A percentile compares a stretch with the other conserved stretches of the same genome.
Evolutionary conservation across 1,139 yeast species (phyloP).

Genomic region (Geotrichum europaeum): DNA sequence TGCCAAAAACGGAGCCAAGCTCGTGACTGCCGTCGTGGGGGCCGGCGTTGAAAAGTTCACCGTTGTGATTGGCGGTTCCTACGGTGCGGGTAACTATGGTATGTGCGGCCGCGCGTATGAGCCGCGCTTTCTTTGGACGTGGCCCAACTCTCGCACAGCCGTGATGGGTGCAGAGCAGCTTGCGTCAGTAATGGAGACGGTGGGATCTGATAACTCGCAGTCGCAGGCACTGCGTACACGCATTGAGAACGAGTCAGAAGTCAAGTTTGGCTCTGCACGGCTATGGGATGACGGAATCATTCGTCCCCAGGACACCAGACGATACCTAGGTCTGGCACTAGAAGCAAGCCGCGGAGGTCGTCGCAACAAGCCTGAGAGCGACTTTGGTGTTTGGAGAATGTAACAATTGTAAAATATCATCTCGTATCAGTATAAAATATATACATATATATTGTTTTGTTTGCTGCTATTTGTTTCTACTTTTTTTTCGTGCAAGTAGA

Average conservation of each 20-base stretch:
- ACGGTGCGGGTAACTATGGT: slow-evolving; percentile 37
- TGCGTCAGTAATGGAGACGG: slow-evolving; percentile 34
- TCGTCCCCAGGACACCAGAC: slow-evolving; percentile 32
- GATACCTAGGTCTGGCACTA: slow-evolving; percentile 33
- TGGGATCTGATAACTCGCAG: slow-evolving; percentile 28
- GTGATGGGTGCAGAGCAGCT: slow-evolving; percentile 38
- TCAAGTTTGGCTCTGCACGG: slow-evolving; percentile 32
- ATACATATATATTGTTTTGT: too few relatives aligned
- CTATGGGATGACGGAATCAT: slow-evolving; percentile 37
- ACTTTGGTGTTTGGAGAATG: slow-evolving; percentile 36
- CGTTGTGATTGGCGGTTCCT: slow-evolving; percentile 34
- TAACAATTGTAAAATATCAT: slow-evolving; percentile 13
- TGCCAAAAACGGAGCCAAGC: slow-evolving; percentile 36
- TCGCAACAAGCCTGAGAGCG: slow-evolving; percentile 21
- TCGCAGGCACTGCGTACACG: slow-evolving; percentile 27
- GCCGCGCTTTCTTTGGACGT: slow-evolving; percentile 34
- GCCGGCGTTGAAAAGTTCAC: slow-evolving; percentile 34
- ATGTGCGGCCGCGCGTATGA: slow-evolving; percentile 37
- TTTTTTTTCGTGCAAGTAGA: too few relatives aligned
- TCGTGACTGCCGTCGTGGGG: slow-evolving; percentile 36
- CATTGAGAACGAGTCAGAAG: slow-evolving; percentile 32
- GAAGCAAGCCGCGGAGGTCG: slow-evolving; percentile 27
- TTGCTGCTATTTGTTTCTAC: too few relatives aligned
- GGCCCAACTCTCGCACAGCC: slow-evolving; percentile 36
- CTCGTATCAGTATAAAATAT: too few relatives aligned